Base-by-base conservation (phyloP, 495 filamentous ascomycete species). In the Cairneyella variabilis region DNA sequence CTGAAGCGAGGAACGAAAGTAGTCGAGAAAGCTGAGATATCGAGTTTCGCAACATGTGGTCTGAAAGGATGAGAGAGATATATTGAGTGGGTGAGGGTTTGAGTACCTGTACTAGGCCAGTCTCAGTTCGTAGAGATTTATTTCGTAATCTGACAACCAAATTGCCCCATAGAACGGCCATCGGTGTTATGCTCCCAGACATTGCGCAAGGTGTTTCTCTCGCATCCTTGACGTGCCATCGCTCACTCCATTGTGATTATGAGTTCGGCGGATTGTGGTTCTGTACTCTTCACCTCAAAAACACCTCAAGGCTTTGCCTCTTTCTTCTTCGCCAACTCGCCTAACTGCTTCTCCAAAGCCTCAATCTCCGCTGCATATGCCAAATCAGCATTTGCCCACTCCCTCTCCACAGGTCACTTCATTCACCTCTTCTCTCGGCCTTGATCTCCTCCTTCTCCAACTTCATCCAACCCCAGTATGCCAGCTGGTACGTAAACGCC, bases 401-500 rank as follows among this genome's bases (percentile, higher is more conserved):
- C 52, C 11, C 18, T 17, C n/a, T n/a, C n/a, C n/a, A n/a, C n/a
- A n/a, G 0, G 10, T 53, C 51, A 53, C n/a, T 28, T 18, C 3
- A 72, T 69, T 26, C 65, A 82, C 77, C 65, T 53, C 76, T 58
- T 50, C 60, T 70, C 25, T 55, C 52, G 8, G 43, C 39, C 57
- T 74, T 76, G 64, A 81, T 82, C 39, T 84, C 74, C 10, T 75
- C 70, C 69, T 82, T 88, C 70, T 97, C 92, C n/a, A 97, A 73
- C 70, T 88, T 93, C 68, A 82, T 53, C 93, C 92, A 98, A 18
- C 74, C 70, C 79, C 81, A 95, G 69, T 96, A 95, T 21, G 82
- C 68, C 9, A 89, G 62, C 67, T 98, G 93, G 70, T 96, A 98
- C 0, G 86, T 89, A 67, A 95, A 86, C 20, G 96, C 74, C 12